Evolutionary conservation across 1,139 yeast genomes (phyloP).

Genomic region (Yamadazyma pseudoaaseri): DNA sequence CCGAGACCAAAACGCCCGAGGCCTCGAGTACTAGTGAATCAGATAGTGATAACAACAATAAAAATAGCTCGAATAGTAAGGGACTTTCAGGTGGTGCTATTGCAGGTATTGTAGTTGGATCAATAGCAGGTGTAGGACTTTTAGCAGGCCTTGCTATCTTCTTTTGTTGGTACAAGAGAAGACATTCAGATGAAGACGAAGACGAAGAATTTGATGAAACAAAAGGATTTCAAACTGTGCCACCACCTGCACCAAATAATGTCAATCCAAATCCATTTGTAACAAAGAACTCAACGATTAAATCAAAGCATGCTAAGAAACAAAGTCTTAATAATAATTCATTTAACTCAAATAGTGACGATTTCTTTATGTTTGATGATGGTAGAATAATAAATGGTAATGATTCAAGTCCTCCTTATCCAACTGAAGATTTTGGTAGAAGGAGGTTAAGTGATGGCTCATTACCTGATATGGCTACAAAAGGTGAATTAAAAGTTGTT

Average conservation of each 20-base stretch:
- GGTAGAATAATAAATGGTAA: slow-evolving; percentile 13
- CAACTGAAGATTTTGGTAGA: slow-evolving; percentile 37
- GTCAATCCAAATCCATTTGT: slow-evolving; percentile 23
- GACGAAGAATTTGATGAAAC: slow-evolving; percentile 19
- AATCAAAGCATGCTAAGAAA: slow-evolving; percentile 16
- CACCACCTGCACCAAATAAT: slow-evolving; percentile 27
- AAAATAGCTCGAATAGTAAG: slow-evolving; percentile 9
- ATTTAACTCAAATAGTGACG: slow-evolving; percentile 26
- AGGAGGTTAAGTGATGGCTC: slow-evolving; percentile 67
- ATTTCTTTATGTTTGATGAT: slow-evolving; percentile 21
- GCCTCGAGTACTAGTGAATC: slow-evolving; percentile 10
- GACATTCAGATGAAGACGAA: slow-evolving; percentile 31
- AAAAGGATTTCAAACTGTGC: slow-evolving; percentile 21
- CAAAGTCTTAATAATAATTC: slow-evolving; percentile 22
- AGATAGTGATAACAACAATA: slow-evolving; percentile 6
- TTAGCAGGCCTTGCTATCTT: slow-evolving; percentile 38
- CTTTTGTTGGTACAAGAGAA: slow-evolving; percentile 41
- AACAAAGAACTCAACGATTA: slow-evolving; percentile 15
- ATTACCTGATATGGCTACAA: slow-evolving; percentile 61
- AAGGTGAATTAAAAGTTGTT: slow-evolving; percentile 47
- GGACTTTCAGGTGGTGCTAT: slow-evolving; percentile 62
- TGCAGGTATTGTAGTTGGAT: slow-evolving; percentile 72
- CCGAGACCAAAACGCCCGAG: slow-evolving; percentile 19
- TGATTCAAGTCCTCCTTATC: slow-evolving; percentile 16
- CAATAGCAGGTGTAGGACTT: slow-evolving; percentile 48